Percentiles rank a stretch among this genome's conserved stretches.
phyloP scores from a whole-genome alignment of 2,329 filamentous ascomycete species.

The Parascedosporium putredinis region DNA sequence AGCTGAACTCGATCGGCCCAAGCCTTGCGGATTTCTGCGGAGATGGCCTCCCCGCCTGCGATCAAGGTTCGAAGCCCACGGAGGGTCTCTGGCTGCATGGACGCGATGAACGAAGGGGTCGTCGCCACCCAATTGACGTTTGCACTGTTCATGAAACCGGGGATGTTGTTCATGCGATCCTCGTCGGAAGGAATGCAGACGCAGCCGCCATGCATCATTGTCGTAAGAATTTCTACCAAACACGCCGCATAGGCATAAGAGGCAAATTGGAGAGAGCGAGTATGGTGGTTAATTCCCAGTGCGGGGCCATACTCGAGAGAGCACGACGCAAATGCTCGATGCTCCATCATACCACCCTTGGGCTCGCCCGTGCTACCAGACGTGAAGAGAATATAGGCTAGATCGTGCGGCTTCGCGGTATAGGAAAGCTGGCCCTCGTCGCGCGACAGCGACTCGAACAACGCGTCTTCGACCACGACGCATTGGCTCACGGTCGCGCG shows the following conservation, averaged over 20 bases:
- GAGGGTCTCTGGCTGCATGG: background rate
- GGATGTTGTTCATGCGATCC: constrained; percentile 23
- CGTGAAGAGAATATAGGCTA: constrained; percentile 38
- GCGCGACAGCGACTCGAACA: background rate
- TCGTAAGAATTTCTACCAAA: constrained; percentile 25
- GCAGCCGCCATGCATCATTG: constrained; percentile 26
- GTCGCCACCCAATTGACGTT: constrained; percentile 10
- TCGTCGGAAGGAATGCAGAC: constrained; percentile 27
- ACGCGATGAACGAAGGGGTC: background rate
- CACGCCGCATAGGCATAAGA: constrained; percentile 28
- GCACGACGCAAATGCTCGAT: background rate
- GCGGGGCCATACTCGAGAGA: background rate
- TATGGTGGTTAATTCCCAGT: background rate
- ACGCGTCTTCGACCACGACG: background rate
- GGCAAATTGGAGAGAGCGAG: constrained; percentile 16
- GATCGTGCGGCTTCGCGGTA: background rate
- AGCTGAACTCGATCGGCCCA: background rate
- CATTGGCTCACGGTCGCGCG: background rate
- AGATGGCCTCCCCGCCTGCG: background rate
- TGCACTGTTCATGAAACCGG: constrained; percentile 12
- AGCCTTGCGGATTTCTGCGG: background rate
- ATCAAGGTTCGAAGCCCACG: background rate
- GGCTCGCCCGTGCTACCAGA: constrained; percentile 42
- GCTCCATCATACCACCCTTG: constrained; percentile 34
- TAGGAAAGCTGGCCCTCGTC: background rate